Conservation (phyloP, 1,139 yeast genomes). For the Keqinozyma sinolaborantium region DNA sequence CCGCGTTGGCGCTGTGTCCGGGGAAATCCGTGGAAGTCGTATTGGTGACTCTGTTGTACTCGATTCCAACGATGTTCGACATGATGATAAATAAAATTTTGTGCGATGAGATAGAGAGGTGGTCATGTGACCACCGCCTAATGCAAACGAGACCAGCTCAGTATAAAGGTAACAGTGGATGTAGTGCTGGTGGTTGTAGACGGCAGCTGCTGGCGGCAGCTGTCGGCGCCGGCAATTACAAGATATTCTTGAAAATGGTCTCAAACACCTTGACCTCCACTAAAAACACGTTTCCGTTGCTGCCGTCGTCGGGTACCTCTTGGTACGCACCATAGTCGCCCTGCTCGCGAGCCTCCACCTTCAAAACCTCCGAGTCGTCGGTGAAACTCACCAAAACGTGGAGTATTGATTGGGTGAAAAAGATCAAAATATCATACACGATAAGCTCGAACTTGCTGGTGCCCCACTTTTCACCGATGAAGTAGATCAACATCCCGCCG, state of each 20-base stretch:
- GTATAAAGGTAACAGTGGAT: too few species aligned
- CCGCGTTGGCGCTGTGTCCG: conserved; percentile 64
- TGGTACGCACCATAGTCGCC: conserved; percentile 2
- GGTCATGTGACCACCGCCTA: neutral
- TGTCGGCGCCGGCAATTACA: neutral
- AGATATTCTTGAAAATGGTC: neutral
- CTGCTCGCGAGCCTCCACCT: conserved; percentile 7
- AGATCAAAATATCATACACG: conserved; percentile 22
- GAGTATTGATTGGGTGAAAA: conserved; percentile 25
- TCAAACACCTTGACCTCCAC: neutral
- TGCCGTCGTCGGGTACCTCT: neutral
- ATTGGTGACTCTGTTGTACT: conserved; percentile 87
- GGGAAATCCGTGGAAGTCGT: conserved; percentile 88
- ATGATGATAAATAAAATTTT: conserved; percentile 10
- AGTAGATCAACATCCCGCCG: conserved; percentile 37
- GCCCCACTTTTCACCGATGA: conserved; percentile 39
- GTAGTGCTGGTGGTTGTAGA: too few species aligned
- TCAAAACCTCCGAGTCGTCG: conserved; percentile 28
- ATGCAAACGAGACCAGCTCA: too few species aligned
- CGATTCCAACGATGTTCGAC: conserved; percentile 77
- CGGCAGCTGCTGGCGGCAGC: neutral
- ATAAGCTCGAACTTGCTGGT: conserved; percentile 22
- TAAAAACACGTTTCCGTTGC: neutral
- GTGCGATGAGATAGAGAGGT: conserved; percentile 6
- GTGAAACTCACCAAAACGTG: conserved; percentile 31